These are phyloP conservation scores for Grosmannia serpens DNA, from an alignment of 2,329 filamentous ascomycete species.

Conservation along the genomic window DNA sequence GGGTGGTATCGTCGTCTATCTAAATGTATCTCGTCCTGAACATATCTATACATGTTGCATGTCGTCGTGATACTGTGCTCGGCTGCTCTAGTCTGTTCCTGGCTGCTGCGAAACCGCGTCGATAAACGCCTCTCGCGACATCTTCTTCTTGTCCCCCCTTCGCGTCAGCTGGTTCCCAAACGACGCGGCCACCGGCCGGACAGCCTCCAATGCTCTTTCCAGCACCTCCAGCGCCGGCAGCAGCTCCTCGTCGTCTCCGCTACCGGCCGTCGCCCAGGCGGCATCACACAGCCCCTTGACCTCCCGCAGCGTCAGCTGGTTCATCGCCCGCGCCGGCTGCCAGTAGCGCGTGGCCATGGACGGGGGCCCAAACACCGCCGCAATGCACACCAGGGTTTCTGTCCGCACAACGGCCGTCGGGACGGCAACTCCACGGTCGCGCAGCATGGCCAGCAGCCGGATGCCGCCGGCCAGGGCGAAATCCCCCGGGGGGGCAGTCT, in stretches of 20 bases:
- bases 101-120: neutral
- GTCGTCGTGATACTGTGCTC: neutral
- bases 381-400: conserved; percentile 19
- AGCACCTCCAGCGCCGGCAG: conserved; percentile 20
- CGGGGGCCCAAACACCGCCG: conserved; percentile 22
- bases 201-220: conserved; percentile 13
- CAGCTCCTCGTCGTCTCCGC: conserved; percentile 12
- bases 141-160: conserved; percentile 2
- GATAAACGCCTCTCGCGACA: conserved; percentile 2
- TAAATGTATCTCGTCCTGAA: neutral
- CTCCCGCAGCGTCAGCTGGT: conserved; percentile 19
- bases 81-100: neutral
- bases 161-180: conserved; percentile 6
- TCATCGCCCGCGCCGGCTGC: conserved; percentile 7
- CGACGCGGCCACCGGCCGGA: conserved; percentile 7
- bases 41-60: neutral
- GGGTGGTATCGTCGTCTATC: neutral
- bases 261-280: conserved; percentile 20
- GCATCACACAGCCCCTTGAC: conserved; percentile 25
- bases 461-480: conserved; percentile 21
- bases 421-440: conserved; percentile 20
- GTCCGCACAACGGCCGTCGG: conserved; percentile 13
- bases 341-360: conserved; percentile 13
- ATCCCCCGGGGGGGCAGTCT: neutral
- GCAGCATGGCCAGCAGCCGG: conserved; percentile 21